These are phyloP conservation scores for Hypoxylon sp. DNA, from an alignment of 2,329 filamentous ascomycete species.

Conservation along the genomic window DNA sequence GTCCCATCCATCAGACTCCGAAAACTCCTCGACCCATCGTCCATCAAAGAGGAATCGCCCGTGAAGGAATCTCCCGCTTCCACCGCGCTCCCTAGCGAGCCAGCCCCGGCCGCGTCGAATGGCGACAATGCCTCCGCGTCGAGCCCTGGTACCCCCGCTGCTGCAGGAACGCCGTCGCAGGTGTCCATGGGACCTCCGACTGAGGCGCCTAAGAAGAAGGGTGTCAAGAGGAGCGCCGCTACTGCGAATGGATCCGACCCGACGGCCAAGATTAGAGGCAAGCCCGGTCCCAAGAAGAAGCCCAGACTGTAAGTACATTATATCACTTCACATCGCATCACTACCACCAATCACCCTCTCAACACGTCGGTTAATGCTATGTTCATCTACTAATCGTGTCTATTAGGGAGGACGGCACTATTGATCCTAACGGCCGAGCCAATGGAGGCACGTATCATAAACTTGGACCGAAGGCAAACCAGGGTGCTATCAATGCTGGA, in stretches of 20 bases:
- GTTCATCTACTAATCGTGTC: slow-evolving; percentile 51
- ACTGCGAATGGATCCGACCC: slow-evolving; percentile 71
- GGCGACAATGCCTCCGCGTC: slow-evolving; percentile 73
- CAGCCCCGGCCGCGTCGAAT: slow-evolving; percentile 60
- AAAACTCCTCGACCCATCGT: slow-evolving; percentile 63
- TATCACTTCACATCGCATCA: background rate
- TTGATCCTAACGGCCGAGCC: slow-evolving; percentile 69
- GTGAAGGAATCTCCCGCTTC: slow-evolving; percentile 63
- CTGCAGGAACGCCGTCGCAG: slow-evolving; percentile 69
- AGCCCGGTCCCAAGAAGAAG: slow-evolving; percentile 98
- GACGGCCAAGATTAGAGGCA: slow-evolving; percentile 79
- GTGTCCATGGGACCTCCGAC: slow-evolving; percentile 72
- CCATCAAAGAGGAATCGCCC: slow-evolving; percentile 62
- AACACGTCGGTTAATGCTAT: slow-evolving; percentile 24
- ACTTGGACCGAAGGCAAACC: slow-evolving; percentile 95
- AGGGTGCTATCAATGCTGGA: slow-evolving; percentile 96
- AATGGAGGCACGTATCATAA: slow-evolving; percentile 75
- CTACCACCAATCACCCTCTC: background rate
- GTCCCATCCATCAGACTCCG: slow-evolving; percentile 66
- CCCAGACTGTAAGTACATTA: slow-evolving; percentile 82
- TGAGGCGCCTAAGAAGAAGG: slow-evolving; percentile 81
- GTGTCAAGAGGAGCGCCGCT: slow-evolving; percentile 77
- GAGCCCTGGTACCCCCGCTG: slow-evolving; percentile 70
- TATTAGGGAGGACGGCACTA: slow-evolving; percentile 72
- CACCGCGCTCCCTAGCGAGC: slow-evolving; percentile 56